Percentiles rank a stretch among this genome's conserved stretches.
phyloP scores from a whole-genome alignment of 179 eudicot species.

The Spinacia oleracea region DNA sequence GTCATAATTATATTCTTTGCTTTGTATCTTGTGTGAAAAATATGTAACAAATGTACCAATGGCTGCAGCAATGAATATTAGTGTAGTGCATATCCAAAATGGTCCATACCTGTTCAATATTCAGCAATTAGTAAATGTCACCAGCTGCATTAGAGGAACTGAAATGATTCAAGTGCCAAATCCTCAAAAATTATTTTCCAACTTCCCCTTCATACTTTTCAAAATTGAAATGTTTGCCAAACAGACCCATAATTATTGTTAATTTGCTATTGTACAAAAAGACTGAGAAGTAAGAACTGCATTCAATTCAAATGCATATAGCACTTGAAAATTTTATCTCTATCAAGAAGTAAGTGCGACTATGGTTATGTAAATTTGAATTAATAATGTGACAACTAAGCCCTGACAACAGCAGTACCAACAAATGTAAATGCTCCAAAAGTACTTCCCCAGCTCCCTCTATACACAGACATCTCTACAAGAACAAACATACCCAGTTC shows the following conservation, averaged over 20 bases:
- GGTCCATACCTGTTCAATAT: constrained; percentile 78
- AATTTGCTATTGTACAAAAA: neutral
- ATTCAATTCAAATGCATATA: neutral
- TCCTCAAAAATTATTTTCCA: neutral
- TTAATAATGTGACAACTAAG: neutral
- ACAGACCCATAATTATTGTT: neutral
- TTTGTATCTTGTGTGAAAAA: constrained; percentile 76
- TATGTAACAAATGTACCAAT: constrained; percentile 94
- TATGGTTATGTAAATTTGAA: neutral
- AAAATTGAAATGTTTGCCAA: too few species aligned
- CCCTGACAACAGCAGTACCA: neutral
- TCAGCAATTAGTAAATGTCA: neutral
- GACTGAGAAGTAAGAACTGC: neutral
- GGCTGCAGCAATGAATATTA: constrained; percentile 91
- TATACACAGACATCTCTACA: neutral
- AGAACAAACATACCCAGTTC: neutral
- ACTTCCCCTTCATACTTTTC: neutral
- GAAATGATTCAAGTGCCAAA: neutral
- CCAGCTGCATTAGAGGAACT: neutral
- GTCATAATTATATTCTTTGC: constrained; percentile 84
- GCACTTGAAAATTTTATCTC: neutral
- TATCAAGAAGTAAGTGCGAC: neutral
- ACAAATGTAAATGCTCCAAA: neutral
- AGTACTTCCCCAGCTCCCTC: neutral
- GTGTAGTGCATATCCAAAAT: constrained; percentile 94